Percentiles rank a stretch among this genome's conserved stretches.
Evolutionary conservation across 202 grass and related monocot genomes (phyloP).

Genomic region (Zoysia matrella): DNA sequence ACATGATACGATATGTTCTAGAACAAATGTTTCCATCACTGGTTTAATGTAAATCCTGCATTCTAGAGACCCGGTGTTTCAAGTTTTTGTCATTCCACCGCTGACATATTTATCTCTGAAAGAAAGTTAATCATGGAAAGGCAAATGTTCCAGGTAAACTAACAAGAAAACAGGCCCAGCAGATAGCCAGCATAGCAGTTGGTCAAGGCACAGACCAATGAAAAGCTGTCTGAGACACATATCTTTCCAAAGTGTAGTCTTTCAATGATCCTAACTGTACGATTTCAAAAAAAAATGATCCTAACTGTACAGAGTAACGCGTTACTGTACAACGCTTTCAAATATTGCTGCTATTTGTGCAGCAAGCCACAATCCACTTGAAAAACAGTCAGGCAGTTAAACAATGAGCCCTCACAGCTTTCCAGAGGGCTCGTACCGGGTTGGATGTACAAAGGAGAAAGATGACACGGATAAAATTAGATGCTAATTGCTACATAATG

Average conservation of each 20-base stretch:
- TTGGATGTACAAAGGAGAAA: conserved; percentile 30
- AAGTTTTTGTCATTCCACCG: background rate
- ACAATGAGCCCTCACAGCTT: conserved; percentile 59
- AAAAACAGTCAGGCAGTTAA: conserved; percentile 10
- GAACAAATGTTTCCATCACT: background rate
- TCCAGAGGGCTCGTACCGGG: conserved; percentile 55
- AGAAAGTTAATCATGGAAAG: background rate
- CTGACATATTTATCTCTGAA: background rate
- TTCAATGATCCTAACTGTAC: no score
- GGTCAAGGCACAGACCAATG: background rate
- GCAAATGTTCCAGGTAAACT: background rate
- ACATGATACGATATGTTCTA: background rate
- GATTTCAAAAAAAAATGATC: no score
- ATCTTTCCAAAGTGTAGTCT: no score
- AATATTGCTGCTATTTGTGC: conserved; percentile 1
- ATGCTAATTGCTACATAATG: background rate
- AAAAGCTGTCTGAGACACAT: background rate
- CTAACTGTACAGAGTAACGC: no score
- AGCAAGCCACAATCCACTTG: background rate
- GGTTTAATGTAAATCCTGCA: background rate
- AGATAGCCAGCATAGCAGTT: background rate
- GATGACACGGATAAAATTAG: conserved; percentile 1
- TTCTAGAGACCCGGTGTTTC: background rate
- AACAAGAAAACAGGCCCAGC: background rate
- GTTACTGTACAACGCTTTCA: background rate